phyloP scores from a whole-genome alignment of 805 yeast genomes.

The Pichia kluyveri region DNA sequence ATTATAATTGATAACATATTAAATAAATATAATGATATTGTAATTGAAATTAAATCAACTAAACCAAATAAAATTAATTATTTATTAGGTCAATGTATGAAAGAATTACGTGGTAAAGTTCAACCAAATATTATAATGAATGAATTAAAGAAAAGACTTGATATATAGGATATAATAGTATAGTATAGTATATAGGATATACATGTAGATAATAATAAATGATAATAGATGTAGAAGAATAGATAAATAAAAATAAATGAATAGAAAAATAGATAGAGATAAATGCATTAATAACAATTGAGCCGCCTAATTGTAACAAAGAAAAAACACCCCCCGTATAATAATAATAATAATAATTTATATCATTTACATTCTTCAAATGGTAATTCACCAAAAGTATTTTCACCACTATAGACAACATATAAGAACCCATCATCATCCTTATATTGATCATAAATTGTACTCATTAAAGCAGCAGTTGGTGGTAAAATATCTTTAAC shows the following conservation, averaged over 20 bases:
- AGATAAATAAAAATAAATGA: slow-evolving; percentile 1
- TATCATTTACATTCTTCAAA: slow-evolving; percentile 10
- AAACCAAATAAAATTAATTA: slow-evolving; percentile 59
- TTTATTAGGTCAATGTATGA: slow-evolving; percentile 81
- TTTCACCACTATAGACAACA: slow-evolving; percentile 94
- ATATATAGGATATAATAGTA: not conserved
- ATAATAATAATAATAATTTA: not conserved
- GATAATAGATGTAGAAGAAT: not conserved
- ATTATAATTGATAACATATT: slow-evolving; percentile 21
- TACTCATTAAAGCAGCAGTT: slow-evolving; percentile 93
- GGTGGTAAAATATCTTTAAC: slow-evolving; percentile 97
- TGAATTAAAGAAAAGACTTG: slow-evolving; percentile 15
- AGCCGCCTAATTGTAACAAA: not conserved
- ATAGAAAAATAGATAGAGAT: not conserved
- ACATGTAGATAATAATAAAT: not conserved
- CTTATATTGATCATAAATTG: slow-evolving; percentile 92
- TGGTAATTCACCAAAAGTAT: slow-evolving; percentile 68
- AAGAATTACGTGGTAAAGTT: slow-evolving; percentile 58
- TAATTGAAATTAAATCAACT: slow-evolving; percentile 46
- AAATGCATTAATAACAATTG: not conserved
- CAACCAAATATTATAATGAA: slow-evolving; percentile 20
- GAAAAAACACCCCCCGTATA: too few relatives aligned
- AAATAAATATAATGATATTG: slow-evolving; percentile 40
- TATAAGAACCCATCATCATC: slow-evolving; percentile 97
- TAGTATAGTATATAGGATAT: not conserved